Conservation (phyloP, 176 grass and related monocot genomes). For the Oryza glaberrima region DNA sequence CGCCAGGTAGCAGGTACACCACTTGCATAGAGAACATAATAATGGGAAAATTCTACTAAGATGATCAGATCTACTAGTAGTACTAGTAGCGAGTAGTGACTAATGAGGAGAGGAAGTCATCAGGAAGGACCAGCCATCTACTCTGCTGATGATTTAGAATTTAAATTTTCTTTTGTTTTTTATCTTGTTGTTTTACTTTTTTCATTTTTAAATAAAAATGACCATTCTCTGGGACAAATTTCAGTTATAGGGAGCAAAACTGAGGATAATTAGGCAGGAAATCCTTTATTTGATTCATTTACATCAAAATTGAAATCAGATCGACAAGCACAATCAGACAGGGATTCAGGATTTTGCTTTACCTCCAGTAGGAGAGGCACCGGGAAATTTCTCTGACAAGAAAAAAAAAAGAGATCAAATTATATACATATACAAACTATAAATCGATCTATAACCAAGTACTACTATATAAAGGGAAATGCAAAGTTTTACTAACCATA, state of each 20-base stretch:
- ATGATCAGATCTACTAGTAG: not conserved
- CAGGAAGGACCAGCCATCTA: not conserved
- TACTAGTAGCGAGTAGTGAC: not conserved
- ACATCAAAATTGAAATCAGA: not conserved
- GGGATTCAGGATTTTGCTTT: not conserved
- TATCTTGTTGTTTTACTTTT: not conserved
- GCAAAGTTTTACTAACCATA: not conserved
- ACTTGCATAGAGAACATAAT: not conserved
- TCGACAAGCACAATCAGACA: not conserved
- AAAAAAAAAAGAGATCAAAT: not conserved
- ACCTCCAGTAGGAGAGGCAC: conserved; percentile 42
- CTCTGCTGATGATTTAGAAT: not conserved
- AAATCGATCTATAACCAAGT: not conserved
- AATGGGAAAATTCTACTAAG: not conserved
- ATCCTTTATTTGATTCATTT: not conserved
- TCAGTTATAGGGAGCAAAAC: no score
- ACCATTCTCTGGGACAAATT: not conserved
- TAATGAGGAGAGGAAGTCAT: not conserved
- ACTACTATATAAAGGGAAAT: no score
- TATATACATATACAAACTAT: not conserved
- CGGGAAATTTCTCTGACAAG: conserved; percentile 42
- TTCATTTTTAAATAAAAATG: no score
- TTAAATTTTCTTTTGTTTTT: not conserved
- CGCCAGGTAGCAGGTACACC: not conserved
- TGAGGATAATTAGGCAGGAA: not conserved